Base-by-base conservation (phyloP, 805 yeast species). In the Metschnikowia cubensis region DNA sequence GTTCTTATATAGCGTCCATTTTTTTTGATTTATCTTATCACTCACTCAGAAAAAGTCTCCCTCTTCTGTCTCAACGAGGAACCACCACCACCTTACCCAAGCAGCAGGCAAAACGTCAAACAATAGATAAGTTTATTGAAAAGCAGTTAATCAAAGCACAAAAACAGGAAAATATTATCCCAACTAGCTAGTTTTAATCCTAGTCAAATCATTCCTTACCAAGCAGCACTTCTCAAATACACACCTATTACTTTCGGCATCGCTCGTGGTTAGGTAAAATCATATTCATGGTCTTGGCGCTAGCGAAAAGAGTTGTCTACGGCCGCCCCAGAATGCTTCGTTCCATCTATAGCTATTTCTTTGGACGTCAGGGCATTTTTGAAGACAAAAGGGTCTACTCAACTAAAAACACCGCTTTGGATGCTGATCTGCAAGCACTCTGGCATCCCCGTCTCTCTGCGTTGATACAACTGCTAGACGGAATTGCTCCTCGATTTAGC, bases 401-500 rank as follows among this genome's bases (percentile, higher is more conserved):
- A 34, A 69, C 74, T 29, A 61, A 67, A 50, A 66, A 69, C 56
- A 59, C 60, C 33, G 54, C 52, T 6, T 45, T 66, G 31, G 43
- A 56, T 11, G 55, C 55, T 11, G 56, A 52, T 31, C 51, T 43
- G 35, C 53, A 61, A 13, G 60, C 61, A 17, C 50, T 54, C 40
- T 76, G 78, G 56, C 72, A 78, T 53, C 79, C 82, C 0, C 67
- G 78, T 31, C 60, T 79, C 22, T 61, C 66, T 13, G 58, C 75
- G 2, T 62, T 80, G 13, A 64, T 75, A 42, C 73, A 70, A 49
- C 87, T 83, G 61, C 63, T 86, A 42, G 89, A 86, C 57, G 66
- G 76, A 37, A 66, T 84, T 3, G 82, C 87, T 2, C 92, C 92
- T 3, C 72, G 89, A 36, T 89, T 89, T 61, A 77, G 77, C 47